These are phyloP conservation scores for Microcyclosporella mali DNA, from an alignment of 2,329 filamentous ascomycete species.

Conservation along the genomic window DNA sequence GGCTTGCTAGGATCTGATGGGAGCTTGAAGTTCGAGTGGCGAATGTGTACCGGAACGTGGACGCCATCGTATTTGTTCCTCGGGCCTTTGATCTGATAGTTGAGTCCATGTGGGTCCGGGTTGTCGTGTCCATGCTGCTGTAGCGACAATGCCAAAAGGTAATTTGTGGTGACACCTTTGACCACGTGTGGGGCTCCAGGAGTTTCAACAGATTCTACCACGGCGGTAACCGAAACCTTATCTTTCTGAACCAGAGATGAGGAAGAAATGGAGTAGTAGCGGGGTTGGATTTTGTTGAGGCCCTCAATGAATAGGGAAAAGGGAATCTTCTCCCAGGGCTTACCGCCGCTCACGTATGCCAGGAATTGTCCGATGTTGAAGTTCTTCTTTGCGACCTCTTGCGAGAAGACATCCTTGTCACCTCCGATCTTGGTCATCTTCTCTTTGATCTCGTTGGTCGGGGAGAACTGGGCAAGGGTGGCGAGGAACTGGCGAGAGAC, in stretches of 20 bases:
- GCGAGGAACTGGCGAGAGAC: constrained; percentile 94
- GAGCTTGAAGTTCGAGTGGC: constrained; percentile 98
- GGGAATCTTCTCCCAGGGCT: constrained; percentile 76
- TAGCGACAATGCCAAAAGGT: constrained; percentile 87
- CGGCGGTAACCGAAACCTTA: constrained; percentile 89
- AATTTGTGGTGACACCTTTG: constrained; percentile 95
- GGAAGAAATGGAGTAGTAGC: constrained; percentile 99
- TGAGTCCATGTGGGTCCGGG: constrained; percentile 75
- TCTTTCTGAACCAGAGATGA: constrained; percentile 90
- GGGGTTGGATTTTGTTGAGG: constrained; percentile 87
- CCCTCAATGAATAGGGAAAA: constrained; percentile 95
- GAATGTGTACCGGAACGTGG: constrained; percentile 89
- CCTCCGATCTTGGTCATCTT: constrained; percentile 83
- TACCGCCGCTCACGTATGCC: constrained; percentile 61
- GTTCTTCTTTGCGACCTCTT: constrained; percentile 72
- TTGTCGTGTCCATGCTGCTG: constrained; percentile 86
- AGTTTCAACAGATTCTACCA: constrained; percentile 78
- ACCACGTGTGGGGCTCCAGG: constrained; percentile 72
- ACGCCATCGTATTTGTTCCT: constrained; percentile 96
- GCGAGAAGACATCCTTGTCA: constrained; percentile 93
- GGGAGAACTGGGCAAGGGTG: constrained; percentile 80
- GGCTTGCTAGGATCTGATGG: constrained; percentile 92
- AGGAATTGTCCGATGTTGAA: constrained; percentile 88
- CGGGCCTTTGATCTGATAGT: constrained; percentile 80
- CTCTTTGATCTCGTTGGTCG: constrained; percentile 73